Evolutionary conservation across 1,284 basidiomycete species (phyloP).

Genomic region (Boletellus deceptivus): DNA sequence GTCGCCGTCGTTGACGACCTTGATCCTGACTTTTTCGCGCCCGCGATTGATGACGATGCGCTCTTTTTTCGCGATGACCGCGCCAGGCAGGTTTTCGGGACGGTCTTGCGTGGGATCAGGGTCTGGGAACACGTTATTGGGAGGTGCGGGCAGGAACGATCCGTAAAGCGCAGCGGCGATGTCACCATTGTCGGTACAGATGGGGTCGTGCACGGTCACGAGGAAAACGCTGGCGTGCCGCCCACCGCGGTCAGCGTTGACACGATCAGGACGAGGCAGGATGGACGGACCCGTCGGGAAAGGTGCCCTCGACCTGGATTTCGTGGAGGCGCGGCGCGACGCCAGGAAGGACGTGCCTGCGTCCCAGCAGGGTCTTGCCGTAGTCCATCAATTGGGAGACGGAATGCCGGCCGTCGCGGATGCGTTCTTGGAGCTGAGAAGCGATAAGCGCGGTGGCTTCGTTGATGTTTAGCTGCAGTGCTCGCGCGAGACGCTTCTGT

Average conservation of each 20-base stretch:
- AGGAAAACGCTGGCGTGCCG: constrained; percentile 69
- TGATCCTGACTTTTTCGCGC: constrained; percentile 66
- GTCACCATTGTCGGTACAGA: constrained; percentile 82
- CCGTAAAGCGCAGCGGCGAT: constrained; percentile 85
- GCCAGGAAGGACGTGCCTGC: constrained; percentile 85
- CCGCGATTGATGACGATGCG: constrained; percentile 76
- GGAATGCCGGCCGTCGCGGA: constrained; percentile 88
- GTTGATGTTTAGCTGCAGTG: constrained; percentile 80
- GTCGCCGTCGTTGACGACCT: constrained; percentile 92
- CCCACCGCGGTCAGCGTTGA: neutral
- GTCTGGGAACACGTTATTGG: constrained; percentile 61
- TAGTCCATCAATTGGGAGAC: constrained; percentile 92
- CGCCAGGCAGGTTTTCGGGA: constrained; percentile 66
- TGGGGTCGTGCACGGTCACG: constrained; percentile 92
- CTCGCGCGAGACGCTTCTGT: constrained; percentile 92
- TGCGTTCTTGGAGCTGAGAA: constrained; percentile 88
- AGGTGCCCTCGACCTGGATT: constrained; percentile 92
- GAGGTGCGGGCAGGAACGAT: constrained; percentile 84
- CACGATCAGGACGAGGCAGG: neutral
- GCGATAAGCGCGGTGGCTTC: constrained; percentile 92
- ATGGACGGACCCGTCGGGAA: constrained; percentile 71
- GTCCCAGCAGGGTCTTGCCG: constrained; percentile 86
- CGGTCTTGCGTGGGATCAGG: constrained; percentile 48
- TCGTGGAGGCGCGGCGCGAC: constrained; percentile 70
- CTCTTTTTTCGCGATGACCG: constrained; percentile 66